Evolutionary conservation across 495 filamentous ascomycete genomes (phyloP), one percentile per base, ranked within the genome.

Genomic region (Delitschia confertaspora): DNA sequence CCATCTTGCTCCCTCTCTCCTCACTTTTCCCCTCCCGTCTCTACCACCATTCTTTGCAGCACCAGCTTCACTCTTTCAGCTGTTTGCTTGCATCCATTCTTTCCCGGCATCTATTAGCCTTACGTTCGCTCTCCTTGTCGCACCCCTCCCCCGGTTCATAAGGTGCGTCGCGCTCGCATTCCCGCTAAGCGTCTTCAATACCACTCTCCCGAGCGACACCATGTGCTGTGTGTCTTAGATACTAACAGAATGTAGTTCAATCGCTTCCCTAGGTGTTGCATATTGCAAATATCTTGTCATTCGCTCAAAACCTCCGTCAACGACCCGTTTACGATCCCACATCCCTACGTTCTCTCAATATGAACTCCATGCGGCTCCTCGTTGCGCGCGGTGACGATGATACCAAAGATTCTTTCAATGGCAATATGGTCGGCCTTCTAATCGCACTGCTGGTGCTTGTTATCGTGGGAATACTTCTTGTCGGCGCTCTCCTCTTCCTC

Each of bases 21-120:
- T 25, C 7, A 37, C 38, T 17, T 46, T 46, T 36, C 46, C 29
- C 50, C 16, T 34, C 50, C 51, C 34, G 45, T 58, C 51, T 36
- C 46, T 29, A 45, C 16, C 31, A 50, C 51, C 34, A 45, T 58
- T 26, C 36, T 35, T 55, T 60, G 69, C 71, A 71, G 71, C 73
- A 65, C 73, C 80, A 74, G 79, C 83, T 88, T 87, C 84, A 86
- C 75, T 88, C 84, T 73, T 85, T 88, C 65, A 82, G 78, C 76
- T 74, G 72, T 49, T 58, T 65, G 63, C 62, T 55, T 69, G 72
- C 72, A 59, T 75, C 67, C 74, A 60, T 66, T 78, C 75, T 58
- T 60, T 65, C 42, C 19, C 18, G n/a, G 33, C 25, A 23, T 29
- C 35, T 29, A 31, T 21, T 33, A 20, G 34, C 38, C 27, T 13